Evolutionary conservation across 2,329 filamentous ascomycete species (phyloP), one percentile per base, ranked within the genome.

Genomic region (Fusarium buharicum): DNA sequence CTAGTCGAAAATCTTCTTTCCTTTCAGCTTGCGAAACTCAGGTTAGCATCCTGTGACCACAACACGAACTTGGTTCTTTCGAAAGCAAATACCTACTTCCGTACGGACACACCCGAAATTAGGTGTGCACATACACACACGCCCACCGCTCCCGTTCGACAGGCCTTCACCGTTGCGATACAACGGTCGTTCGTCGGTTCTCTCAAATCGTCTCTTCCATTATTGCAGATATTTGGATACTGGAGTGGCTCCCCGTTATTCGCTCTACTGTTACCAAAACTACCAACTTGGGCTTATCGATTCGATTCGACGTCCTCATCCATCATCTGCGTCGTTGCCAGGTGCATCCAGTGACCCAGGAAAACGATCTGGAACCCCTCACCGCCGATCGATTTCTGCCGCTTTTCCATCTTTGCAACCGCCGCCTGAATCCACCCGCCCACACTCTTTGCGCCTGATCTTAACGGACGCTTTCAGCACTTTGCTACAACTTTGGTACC

Each of bases 381-480:
- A 70, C 67, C 67, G 67, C 67, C 65, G 67, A 70, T 70, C 67
- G 57, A 63, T 67, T 68, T 70, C 67, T 70, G 67, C 65, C 67
- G 62, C 51, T 53, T 48, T 64, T 58, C 59, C 62, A 50, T 64
- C 62, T 55, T 64, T 57, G 51, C 62, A 55, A 20, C 61, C 54
- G 61, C 57, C 56, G 62, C 62, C 62, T 58, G 57, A 65, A 65
- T 49, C 64, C 62, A 58, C 55, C 62, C 62, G 53, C 57, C 53
- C 64, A 66, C 64, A 63, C 64, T 63, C 53, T 62, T 69, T 70
- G 59, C 67, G 67, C 67, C 67, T 68, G 67, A 70, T 68, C 64
- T 64, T 54, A 54, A 64, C 66, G 60, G 62, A 63, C 63, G 56
- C 67, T 54, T 63, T 68, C 34, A 65, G 50, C 60, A 44, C 49